These are phyloP conservation scores for Trapa incisa DNA, from an alignment of 345 rosid species.

Conservation along the genomic window DNA sequence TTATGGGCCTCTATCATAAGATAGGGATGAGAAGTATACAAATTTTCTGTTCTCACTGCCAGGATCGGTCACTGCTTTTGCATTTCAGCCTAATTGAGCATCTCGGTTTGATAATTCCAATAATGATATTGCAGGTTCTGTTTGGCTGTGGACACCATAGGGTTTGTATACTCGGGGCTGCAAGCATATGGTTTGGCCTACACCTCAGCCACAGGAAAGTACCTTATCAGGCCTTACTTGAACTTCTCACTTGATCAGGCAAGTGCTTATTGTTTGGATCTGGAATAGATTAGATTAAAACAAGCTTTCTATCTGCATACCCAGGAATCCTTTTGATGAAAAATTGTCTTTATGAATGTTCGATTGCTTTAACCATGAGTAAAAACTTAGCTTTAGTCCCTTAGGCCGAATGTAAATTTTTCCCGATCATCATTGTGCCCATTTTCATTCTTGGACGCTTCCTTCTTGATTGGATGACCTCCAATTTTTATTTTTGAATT, in stretches of 20 bases:
- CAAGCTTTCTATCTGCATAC: background rate
- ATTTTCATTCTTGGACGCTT: background rate
- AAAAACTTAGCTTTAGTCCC: background rate
- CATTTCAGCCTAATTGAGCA: background rate
- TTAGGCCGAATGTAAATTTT: background rate
- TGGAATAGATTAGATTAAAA: background rate
- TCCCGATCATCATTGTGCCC: background rate
- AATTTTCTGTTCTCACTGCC: background rate
- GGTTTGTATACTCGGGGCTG: conserved; percentile 57
- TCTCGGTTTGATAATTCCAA: background rate
- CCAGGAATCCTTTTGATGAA: background rate
- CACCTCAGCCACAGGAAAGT: conserved; percentile 35
- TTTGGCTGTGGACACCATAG: conserved; percentile 61
- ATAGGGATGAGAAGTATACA: background rate
- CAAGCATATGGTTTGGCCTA: conserved; percentile 48
- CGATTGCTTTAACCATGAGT: background rate
- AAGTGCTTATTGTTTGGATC: conserved; percentile 2
- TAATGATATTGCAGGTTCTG: conserved; percentile 45
- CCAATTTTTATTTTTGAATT: background rate
- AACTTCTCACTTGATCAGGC: conserved; percentile 81
- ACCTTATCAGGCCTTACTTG: conserved; percentile 37
- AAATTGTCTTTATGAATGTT: background rate
- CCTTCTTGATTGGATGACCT: background rate
- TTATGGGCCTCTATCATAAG: background rate
- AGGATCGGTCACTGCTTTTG: background rate